Percentiles rank a stretch among this genome's conserved stretches.
Conservation (phyloP, 108 stramenopile species). For the Fragilariopsis cylindrus region DNA sequence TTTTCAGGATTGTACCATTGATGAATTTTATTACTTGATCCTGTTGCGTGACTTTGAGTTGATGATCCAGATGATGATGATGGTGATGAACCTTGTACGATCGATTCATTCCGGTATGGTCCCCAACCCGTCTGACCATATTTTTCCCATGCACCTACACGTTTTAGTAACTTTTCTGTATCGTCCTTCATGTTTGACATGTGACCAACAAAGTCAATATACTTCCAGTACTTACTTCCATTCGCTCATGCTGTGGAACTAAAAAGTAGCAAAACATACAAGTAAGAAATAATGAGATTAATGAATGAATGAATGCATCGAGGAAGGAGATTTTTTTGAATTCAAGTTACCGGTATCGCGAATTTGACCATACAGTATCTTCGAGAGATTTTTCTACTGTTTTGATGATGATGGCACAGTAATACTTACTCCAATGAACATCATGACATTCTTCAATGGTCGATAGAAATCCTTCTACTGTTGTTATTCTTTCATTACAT, state of each 20-base stretch:
- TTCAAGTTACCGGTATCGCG: too few relatives aligned
- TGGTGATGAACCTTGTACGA: slow-evolving; percentile 24
- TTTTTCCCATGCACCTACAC: slow-evolving; percentile 50
- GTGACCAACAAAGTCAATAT: slow-evolving; percentile 51
- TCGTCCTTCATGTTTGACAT: slow-evolving; percentile 44
- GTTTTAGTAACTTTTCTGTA: slow-evolving; percentile 36
- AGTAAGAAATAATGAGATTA: background rate
- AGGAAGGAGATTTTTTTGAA: too few relatives aligned
- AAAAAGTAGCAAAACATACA: slow-evolving; percentile 8
- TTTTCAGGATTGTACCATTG: slow-evolving; percentile 36
- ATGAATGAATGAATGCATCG: too few relatives aligned
- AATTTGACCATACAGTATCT: too few relatives aligned
- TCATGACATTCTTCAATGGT: slow-evolving; percentile 38
- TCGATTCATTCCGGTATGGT: slow-evolving; percentile 27
- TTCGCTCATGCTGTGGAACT: slow-evolving; percentile 36
- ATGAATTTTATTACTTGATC: slow-evolving; percentile 23
- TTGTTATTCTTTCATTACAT: slow-evolving; percentile 14
- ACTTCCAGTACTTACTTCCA: slow-evolving; percentile 58
- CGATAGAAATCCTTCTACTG: slow-evolving; percentile 27
- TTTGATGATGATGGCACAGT: background rate
- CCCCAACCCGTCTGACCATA: slow-evolving; percentile 51
- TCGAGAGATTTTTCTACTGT: too few relatives aligned
- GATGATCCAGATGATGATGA: background rate
- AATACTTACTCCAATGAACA: slow-evolving; percentile 44
- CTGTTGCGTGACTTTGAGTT: slow-evolving; percentile 33